Base-by-base conservation (phyloP, 2,329 filamentous ascomycete species). In the Fusarium multiceps region DNA sequence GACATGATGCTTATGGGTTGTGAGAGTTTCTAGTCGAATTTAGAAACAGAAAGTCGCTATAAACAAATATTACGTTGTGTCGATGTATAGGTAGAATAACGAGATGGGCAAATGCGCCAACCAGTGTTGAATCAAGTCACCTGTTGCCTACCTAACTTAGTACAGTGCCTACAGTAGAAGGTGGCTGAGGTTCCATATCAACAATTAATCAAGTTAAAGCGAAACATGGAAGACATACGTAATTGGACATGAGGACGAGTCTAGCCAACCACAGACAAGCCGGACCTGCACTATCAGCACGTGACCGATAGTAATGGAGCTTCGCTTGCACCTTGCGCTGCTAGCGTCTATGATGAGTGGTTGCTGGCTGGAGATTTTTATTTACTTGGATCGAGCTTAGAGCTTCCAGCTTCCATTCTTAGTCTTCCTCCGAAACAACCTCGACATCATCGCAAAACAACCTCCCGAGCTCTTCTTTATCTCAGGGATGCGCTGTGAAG, bases 1-100 rank as follows among this genome's bases (percentile, higher is more conserved):
- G 95, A 97, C 95, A 98, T 98, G 68, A 20, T 59, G 13, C 3
- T 21, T 28, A 37, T 46, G 57, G 32, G 30, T 40, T 37, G 61
- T 55, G 41, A 28, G 20, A 6, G 20, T 4, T 48, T 28, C 16
- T 37, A 55, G 56, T 59, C 32, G 34, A 49, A 23, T 16, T 48
- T 34, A n/a, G 51, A 48, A 27, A 47, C 21, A 55, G 34, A 48
- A 45, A 45, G 51, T 55, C 32, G 56, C 49, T 25, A 11, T 57
- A 45, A 49, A 48, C n/a, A 58, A 20, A 23, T 16, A 34, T 23
- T 14, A 11, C 16, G 37, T 27, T 58, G 54, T 55, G 59, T 61
- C 69, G 66, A 61, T 62, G 49, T 51, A n/a, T 37, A 37, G 34
- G 34, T 37, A 57, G 54, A 49, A 57, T 45, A 50, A 40, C 30